Evolutionary conservation across 768 basidiomycete species (phyloP).

Genomic region (Favolaschia claudopus): DNA sequence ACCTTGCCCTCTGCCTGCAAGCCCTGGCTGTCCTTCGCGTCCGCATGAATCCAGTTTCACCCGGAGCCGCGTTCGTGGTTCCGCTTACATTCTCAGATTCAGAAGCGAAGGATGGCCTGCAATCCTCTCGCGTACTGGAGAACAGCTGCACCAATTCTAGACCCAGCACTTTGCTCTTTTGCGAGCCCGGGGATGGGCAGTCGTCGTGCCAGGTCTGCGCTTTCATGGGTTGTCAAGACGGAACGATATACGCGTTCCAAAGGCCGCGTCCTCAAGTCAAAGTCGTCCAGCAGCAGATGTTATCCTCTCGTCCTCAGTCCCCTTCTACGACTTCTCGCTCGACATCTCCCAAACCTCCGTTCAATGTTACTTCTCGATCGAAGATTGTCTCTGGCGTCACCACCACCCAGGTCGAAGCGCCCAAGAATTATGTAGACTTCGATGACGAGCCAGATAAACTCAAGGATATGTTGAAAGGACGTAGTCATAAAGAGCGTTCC

Average conservation of each 20-base stretch:
- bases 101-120: constrained; percentile 14
- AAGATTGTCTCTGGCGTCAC: constrained; percentile 78
- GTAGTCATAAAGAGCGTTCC: constrained; percentile 48
- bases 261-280: constrained; percentile 27
- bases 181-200: constrained; percentile 22
- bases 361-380: constrained; percentile 62
- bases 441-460: constrained; percentile 82
- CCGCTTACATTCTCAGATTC: constrained; percentile 44
- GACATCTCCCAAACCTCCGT: constrained; percentile 53
- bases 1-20: constrained; percentile 14
- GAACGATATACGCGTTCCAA: constrained; percentile 51
- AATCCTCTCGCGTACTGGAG: constrained; percentile 33
- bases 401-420: constrained; percentile 74
- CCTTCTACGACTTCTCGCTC: constrained; percentile 36
- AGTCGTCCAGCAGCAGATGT: constrained; percentile 20
- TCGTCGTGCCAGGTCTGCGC: constrained; percentile 33
- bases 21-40: constrained; percentile 11
- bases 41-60: constrained; percentile 22
- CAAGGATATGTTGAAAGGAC: constrained; percentile 74
- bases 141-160: constrained; percentile 40
- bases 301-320: constrained; percentile 30
- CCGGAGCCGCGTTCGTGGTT: constrained; percentile 33
- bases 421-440: constrained; percentile 81
- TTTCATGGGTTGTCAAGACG: constrained; percentile 52
- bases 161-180: constrained; percentile 41